phyloP scores from a whole-genome alignment of 257 asterid species.

The Handroanthus guayacan region DNA sequence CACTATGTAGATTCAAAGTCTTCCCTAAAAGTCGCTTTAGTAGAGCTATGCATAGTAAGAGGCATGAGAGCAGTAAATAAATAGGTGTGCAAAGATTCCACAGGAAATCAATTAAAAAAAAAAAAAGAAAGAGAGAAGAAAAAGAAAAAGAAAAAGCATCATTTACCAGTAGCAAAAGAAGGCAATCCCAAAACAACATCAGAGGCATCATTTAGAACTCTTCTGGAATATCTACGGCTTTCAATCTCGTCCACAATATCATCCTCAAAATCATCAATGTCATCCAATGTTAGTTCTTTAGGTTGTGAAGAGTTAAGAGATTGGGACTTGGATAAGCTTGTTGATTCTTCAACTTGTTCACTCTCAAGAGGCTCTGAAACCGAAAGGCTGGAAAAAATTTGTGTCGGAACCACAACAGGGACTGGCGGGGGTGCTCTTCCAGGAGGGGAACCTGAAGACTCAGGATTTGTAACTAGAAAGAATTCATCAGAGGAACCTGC shows the following conservation, averaged over 20 bases:
- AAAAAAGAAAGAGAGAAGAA: too few species aligned
- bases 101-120: background rate
- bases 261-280: constrained; percentile 89
- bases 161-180: constrained; percentile 82
- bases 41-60: constrained; percentile 10
- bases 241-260: constrained; percentile 71
- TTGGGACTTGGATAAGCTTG: constrained; percentile 62
- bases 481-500: constrained; percentile 86
- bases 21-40: constrained; percentile 10
- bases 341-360: constrained; percentile 67
- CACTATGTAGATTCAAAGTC: constrained; percentile 18
- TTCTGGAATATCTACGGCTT: constrained; percentile 84
- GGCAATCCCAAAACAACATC: constrained; percentile 86
- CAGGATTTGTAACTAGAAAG: constrained; percentile 83
- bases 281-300: constrained; percentile 88
- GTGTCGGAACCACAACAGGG: constrained; percentile 55
- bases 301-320: constrained; percentile 65
- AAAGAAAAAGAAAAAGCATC: background rate
- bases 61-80: constrained; percentile 20
- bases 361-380: constrained; percentile 65
- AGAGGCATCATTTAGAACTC: constrained; percentile 92
- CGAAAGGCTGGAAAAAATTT: constrained; percentile 66
- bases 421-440: constrained; percentile 78
- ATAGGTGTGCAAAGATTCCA: constrained; percentile 10
- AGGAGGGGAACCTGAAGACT: constrained; percentile 92